Conservation (phyloP, 345 rosid genomes). For the Lumnitzera littorea region DNA sequence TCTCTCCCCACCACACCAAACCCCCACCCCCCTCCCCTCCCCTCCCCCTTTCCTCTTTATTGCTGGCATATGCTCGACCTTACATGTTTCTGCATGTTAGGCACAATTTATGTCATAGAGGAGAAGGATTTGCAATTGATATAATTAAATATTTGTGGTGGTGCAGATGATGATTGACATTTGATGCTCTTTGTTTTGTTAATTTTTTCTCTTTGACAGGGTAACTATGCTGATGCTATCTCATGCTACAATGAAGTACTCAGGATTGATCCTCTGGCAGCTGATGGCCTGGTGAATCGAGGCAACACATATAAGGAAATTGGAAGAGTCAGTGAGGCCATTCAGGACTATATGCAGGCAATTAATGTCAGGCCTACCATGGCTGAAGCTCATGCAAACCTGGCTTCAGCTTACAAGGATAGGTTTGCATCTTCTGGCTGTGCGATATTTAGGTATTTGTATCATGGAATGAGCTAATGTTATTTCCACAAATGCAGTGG, state of each 20-base stretch:
- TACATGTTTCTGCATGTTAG: background rate
- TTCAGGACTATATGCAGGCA: constrained; percentile 86
- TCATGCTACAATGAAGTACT: constrained; percentile 97
- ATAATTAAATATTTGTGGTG: no score
- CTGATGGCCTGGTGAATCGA: constrained; percentile 96
- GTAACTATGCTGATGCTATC: constrained; percentile 88
- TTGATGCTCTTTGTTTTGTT: background rate
- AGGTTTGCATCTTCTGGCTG: constrained; percentile 38
- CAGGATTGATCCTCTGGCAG: constrained; percentile 93
- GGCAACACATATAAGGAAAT: constrained; percentile 96
- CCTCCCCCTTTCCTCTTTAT: background rate
- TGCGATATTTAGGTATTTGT: no score
- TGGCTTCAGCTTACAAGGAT: constrained; percentile 99
- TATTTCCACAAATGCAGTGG: constrained; percentile 39
- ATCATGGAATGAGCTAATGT: background rate
- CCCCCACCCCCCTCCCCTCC: no score
- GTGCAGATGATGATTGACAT: no score
- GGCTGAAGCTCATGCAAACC: constrained; percentile 99
- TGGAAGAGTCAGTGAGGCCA: constrained; percentile 92
- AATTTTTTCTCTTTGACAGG: constrained; percentile 39
- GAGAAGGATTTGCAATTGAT: no score
- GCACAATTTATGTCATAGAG: no score
- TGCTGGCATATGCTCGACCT: constrained; percentile 1
- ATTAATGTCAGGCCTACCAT: constrained; percentile 74
- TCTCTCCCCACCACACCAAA: no score